These are phyloP conservation scores for Entomortierella chlamydospora DNA, from an alignment of 192 early-diverging fungal genomes.

Conservation along the genomic window DNA sequence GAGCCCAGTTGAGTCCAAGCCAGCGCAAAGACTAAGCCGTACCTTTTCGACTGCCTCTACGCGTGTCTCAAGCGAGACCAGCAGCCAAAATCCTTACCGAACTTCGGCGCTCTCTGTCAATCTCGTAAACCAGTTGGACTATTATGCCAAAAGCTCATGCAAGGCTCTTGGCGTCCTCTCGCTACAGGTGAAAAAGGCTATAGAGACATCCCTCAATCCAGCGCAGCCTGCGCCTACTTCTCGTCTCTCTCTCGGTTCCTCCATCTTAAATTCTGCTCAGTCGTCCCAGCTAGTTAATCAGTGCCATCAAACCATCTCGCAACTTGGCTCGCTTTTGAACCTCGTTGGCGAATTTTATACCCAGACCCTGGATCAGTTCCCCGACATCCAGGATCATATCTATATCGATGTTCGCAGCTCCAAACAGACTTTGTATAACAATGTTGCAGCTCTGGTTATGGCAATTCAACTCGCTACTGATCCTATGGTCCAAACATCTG, in stretches of 20 bases:
- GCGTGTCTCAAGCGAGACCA: constrained; percentile 3
- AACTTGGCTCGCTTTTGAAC: constrained; percentile 41
- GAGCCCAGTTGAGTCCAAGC: constrained; percentile 21
- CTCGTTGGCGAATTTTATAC: constrained; percentile 55
- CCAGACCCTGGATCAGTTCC: constrained; percentile 42
- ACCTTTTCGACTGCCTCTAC: constrained; percentile 25
- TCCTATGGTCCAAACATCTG: constrained; percentile 67
- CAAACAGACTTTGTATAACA: constrained; percentile 73
- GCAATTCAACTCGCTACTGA: constrained; percentile 66
- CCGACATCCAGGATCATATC: constrained; percentile 43
- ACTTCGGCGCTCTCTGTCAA: constrained; percentile 3
- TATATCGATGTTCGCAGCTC: constrained; percentile 68
- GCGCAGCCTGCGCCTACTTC: constrained; percentile 3
- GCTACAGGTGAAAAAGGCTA: constrained; percentile 32
- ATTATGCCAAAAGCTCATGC: constrained; percentile 44
- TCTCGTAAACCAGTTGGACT: constrained; percentile 46
- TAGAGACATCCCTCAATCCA: constrained; percentile 22
- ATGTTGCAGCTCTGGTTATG: constrained; percentile 71
- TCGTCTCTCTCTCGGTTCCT: constrained; percentile 23
- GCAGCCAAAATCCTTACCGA: not conserved
- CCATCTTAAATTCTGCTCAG: constrained; percentile 44
- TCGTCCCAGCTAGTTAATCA: constrained; percentile 50
- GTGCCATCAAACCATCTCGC: constrained; percentile 46
- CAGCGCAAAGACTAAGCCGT: constrained; percentile 23
- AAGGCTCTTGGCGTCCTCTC: constrained; percentile 37